These are phyloP conservation scores for Gracilaria vermiculophylla DNA, from an alignment of 23 red algal genomes.

Conservation along the genomic window DNA sequence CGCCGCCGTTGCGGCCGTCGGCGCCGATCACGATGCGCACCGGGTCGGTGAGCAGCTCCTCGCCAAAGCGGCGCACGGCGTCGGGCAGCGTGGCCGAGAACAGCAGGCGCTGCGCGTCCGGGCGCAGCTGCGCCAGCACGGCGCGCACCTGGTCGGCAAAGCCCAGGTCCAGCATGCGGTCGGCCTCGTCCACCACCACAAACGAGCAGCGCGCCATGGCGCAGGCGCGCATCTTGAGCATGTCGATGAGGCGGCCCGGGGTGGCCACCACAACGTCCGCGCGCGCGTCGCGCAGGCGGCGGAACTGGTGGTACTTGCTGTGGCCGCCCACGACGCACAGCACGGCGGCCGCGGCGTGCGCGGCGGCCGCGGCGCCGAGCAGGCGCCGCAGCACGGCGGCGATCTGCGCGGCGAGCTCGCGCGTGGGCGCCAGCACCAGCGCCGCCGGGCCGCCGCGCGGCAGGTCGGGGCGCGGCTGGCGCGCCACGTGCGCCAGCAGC, in stretches of 20 bases:
- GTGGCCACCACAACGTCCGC: conserved; percentile 73
- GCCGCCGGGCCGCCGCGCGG: conserved; percentile 50
- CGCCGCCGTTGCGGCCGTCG: neutral
- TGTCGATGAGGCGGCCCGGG: conserved; percentile 88
- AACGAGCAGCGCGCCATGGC: conserved; percentile 50
- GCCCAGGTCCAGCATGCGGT: conserved; percentile 84
- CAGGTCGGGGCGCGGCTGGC: conserved; percentile 1
- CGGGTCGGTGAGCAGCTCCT: conserved; percentile 9
- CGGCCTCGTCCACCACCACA: conserved; percentile 88
- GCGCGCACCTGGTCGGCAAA: conserved; percentile 84
- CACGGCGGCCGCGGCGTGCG: conserved; percentile 17
- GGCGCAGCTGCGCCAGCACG: conserved; percentile 66
- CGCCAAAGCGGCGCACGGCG: conserved; percentile 47
- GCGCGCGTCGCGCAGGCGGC: conserved; percentile 61
- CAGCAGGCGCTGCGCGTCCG: conserved; percentile 77
- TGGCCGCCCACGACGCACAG: conserved; percentile 71
- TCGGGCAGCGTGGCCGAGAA: conserved; percentile 75
- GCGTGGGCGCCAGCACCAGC: conserved; percentile 70
- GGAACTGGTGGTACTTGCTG: conserved; percentile 75
- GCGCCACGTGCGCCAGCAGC: conserved; percentile 58
- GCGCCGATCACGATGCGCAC: conserved; percentile 3
- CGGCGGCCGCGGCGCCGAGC: neutral
- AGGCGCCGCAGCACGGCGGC: conserved; percentile 38
- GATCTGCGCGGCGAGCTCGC: conserved; percentile 83
- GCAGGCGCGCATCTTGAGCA: conserved; percentile 78